These are phyloP conservation scores for Pyricularia sp. DNA, from an alignment of 2,329 filamentous ascomycete genomes.

Conservation along the genomic window DNA sequence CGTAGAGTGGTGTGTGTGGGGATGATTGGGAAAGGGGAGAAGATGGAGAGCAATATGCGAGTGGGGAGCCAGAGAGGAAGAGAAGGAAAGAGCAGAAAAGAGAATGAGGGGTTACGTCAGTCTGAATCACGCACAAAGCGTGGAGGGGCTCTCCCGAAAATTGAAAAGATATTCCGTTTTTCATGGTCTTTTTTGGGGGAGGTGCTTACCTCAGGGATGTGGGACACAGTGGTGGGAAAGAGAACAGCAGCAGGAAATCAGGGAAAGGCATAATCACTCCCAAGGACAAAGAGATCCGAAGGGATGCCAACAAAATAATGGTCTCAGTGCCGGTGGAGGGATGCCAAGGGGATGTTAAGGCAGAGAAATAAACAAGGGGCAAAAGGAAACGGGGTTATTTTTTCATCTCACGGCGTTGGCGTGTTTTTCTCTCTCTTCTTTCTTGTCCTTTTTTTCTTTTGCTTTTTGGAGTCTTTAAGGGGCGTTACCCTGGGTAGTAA, in stretches of 20 bases:
- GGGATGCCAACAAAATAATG: neutral
- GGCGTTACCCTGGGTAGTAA: neutral
- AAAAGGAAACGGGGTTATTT: neutral
- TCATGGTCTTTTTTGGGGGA: neutral
- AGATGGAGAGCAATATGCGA: neutral
- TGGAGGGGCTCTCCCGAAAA: neutral
- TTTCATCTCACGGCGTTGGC: neutral
- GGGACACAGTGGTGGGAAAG: neutral
- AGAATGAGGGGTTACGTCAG: neutral
- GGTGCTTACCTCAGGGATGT: neutral
- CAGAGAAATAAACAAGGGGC: neutral
- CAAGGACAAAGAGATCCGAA: neutral
- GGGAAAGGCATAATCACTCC: neutral
- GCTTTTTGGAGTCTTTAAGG: neutral
- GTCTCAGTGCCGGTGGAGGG: neutral
- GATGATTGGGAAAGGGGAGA: neutral
- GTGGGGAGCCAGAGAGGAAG: neutral
- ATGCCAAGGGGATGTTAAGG: neutral
- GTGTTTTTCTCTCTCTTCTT: neutral
- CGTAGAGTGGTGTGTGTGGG: constrained; percentile 14
- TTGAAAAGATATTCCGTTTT: neutral
- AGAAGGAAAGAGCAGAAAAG: neutral
- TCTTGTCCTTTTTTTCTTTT: neutral
- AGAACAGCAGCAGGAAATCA: neutral
- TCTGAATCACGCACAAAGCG: neutral